Base-by-base conservation (phyloP, 345 rosid species). In the Hypericum perforatum region DNA sequence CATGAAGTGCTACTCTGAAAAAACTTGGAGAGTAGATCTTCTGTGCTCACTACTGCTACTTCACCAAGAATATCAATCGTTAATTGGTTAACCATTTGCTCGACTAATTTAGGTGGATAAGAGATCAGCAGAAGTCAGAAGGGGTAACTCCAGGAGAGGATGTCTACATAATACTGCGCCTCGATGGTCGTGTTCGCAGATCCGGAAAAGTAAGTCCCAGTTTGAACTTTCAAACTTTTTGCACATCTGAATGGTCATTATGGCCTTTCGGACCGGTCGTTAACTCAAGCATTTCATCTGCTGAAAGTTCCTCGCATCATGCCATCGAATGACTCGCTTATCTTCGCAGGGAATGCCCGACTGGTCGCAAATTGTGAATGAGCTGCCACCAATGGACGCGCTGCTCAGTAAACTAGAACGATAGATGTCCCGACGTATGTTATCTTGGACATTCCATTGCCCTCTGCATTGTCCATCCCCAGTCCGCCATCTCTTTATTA, bases 141-240 rank as follows among this genome's bases (percentile, higher is more conserved):
- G 94, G 94, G 69, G 96, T 88, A 45, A 65, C 63, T 41, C 94
- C 94, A 0, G 95, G 94, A 0, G 90, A 82, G 72, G 91, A 92
- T 46, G 96, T 83, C 52, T 92, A 88, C 78, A 73, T 92, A 50
- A 78, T 85, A 66, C 58, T 88, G 67, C 90, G 91, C 41, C 76
- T 92, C 43, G 98, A 92, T 83, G 96, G 98, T 66, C 91, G 94
- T 54, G 88, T 92, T 57, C 85, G 96, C 59, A 82, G 94, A 85
- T 85, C 90, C 10, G 95, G 97, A 39, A 80, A 65, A 74, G 94
- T 80, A 73, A 74, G 84, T 75, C 16, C 61, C 54, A 40, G 9
- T 48, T 16, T 16, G 16, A 43, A 39, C 16, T 29, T 38, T 4
- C 1, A 22, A 22, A 1, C 32, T 1, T 1, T 22, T 22, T 22